Conservation (phyloP, 2,329 filamentous ascomycete species). For the Cladosporium austrohemisphaericum region DNA sequence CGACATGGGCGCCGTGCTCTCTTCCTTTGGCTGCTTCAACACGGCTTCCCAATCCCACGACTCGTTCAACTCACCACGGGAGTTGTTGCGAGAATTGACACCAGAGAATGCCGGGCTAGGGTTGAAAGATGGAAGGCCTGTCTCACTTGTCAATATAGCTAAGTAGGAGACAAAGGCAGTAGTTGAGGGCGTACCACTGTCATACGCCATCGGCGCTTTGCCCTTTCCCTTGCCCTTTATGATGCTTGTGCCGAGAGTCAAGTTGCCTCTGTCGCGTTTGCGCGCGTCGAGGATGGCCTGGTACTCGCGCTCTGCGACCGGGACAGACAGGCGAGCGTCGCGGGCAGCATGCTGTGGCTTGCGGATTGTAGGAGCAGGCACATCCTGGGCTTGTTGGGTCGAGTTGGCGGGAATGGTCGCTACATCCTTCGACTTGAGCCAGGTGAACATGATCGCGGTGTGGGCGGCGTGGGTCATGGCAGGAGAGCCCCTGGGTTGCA, state of each 20-base stretch:
- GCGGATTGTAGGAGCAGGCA: not conserved
- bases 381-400: no score
- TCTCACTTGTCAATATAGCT: not conserved
- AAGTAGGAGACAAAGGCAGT: no score
- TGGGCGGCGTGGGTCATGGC: no score
- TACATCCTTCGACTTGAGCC: no score
- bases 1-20: not conserved
- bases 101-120: not conserved
- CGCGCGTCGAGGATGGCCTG: constrained; percentile 3
- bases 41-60: not conserved
- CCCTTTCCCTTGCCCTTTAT: not conserved
- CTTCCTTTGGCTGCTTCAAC: not conserved
- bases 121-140: not conserved
- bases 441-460: not conserved
- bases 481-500: no score
- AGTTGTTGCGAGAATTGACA: not conserved
- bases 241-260: not conserved
- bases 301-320: constrained; percentile 1
- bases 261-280: not conserved
- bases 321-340: constrained; percentile 9
- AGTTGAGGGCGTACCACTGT: not conserved
- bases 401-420: no score
- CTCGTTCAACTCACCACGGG: not conserved
- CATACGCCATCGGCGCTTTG: not conserved
- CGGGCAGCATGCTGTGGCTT: constrained; percentile 1